Base-by-base conservation (phyloP, 83 land plant genomes). In the Picea engelmannii region DNA sequence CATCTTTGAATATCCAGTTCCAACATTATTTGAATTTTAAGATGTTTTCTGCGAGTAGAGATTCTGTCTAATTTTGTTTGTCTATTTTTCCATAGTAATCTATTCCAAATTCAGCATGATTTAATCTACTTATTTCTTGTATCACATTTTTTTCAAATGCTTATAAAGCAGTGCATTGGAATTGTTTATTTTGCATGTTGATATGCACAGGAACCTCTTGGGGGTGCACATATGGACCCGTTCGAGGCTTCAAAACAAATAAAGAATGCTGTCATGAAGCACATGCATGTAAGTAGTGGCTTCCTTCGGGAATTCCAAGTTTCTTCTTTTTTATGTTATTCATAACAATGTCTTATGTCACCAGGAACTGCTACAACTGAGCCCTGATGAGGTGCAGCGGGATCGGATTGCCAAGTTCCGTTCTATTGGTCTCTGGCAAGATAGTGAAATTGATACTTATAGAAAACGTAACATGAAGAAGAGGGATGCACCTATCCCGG, bases 181-280 rank as follows among this genome's bases (percentile, higher is more conserved):
- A n/a, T 62, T 61, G 47, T 62, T 17, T 67, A 63, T 44, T 27
- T 63, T 20, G 35, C 18, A 82, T 55, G 20, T 68, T 61, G 13
- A 52, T 40, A 35, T 60, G 42, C 44, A 63, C 85, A 95, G 97
- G 95, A 95, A 82, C 97, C 97, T 6, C 89, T 95, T 63, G 97
- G 97, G 15, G 97, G 97, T 65, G 97, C 95, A 49, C 95, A 95
- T 82, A 83, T 83, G 12, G 92, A 95, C 87, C 93, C 97, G 52
- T 66, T 76, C 31, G 85, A 88, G 85, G 90, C 95, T 13, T 92
- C 97, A 55, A 87, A 84, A 66, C 93, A 89, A 60, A 91, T 95
- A 78, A 95, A 93, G 78, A 38, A 7, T 59, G 88, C 87, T 25
- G 82, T 95, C 23, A 75, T 91, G 79, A 89, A 86, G 69, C 35